These are phyloP conservation scores for Ogataea saltuana DNA, from an alignment of 805 yeast species.

Conservation along the genomic window DNA sequence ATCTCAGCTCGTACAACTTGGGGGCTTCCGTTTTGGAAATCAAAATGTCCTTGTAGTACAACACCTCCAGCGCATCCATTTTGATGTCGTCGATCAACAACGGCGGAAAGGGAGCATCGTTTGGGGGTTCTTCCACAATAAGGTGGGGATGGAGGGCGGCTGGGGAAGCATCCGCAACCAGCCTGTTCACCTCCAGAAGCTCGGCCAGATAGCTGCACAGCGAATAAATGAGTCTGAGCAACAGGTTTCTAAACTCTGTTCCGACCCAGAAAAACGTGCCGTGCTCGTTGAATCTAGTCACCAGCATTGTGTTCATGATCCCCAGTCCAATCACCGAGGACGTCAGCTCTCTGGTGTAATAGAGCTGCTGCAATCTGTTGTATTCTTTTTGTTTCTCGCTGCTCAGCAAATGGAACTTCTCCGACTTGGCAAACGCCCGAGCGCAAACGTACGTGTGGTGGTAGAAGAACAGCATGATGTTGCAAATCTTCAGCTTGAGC, in stretches of 20 bases:
- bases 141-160: not conserved
- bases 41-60: conserved; percentile 14
- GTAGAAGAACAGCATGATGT: conserved; percentile 27
- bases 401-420: conserved; percentile 10
- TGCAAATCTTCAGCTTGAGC: conserved; percentile 21
- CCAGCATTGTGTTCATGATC: conserved; percentile 21
- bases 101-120: not conserved
- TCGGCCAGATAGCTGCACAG: conserved; percentile 20
- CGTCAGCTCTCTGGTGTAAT: conserved; percentile 20
- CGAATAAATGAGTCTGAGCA: conserved; percentile 20
- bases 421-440: conserved; percentile 13
- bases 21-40: conserved; percentile 2
- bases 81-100: conserved; percentile 24
- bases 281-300: conserved; percentile 10
- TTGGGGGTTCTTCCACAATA: conserved; percentile 1
- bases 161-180: not conserved
- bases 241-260: conserved; percentile 26
- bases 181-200: not conserved
- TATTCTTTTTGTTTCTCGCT: conserved; percentile 10
- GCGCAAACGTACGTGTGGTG: conserved; percentile 17
- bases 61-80: conserved; percentile 13
- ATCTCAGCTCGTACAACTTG: conserved; percentile 1
- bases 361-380: conserved; percentile 12
- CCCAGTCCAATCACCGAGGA: conserved; percentile 23
- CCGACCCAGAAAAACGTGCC: conserved; percentile 21